Base-by-base conservation (phyloP, 805 yeast genomes). In the Lipomyces sp. region DNA sequence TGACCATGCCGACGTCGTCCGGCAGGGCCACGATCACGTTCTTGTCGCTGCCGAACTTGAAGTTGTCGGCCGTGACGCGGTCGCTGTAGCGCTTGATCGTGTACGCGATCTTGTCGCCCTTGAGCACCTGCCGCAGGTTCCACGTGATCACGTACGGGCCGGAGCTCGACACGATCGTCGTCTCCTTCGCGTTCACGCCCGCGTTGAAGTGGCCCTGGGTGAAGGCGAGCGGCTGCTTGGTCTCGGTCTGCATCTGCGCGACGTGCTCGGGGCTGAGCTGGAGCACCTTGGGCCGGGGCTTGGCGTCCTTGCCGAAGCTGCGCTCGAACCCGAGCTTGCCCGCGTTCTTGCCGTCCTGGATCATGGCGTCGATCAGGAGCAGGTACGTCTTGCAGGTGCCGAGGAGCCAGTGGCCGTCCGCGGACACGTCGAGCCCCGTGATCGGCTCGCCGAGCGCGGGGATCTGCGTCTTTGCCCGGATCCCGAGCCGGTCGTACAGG, bases 71-170 rank as follows among this genome's bases (percentile, higher is more conserved):
- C 47, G 86, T 78, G 52, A 88, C 55, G 38, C 77, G 70, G 38
- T 77, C 76, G 21, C 73, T 68, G 64, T 84, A 84, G 49, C 79
- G 74, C 65, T 79, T 82, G 64, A 90, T 81, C 43, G 74, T 68
- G 65, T 86, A 86, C 5, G 84, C 76, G 23, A 72, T 75, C 38
- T 68, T 68, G 49, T 77, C 79, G 48, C 81, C 79, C 39, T 70
- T 69, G 38, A 83, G 64, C 13, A 84, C 73, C 54, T 81, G 79
- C 58, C 71, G 75, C 63, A 89, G 67, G 11, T 84, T 81, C 96
- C 96, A 89, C 1, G 85, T 76, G 21, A 89, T 77, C 22, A 88
- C 84, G 67, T 80, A 89, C 18, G 90, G 91, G 2, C 96, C 96
- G 1, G 83, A 74, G 3, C 91, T 81, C 1, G 95, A 77, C 22